Evolutionary conservation across 2,329 filamentous ascomycete genomes (phyloP).

Genomic region (Ramularia collo-cygni): DNA sequence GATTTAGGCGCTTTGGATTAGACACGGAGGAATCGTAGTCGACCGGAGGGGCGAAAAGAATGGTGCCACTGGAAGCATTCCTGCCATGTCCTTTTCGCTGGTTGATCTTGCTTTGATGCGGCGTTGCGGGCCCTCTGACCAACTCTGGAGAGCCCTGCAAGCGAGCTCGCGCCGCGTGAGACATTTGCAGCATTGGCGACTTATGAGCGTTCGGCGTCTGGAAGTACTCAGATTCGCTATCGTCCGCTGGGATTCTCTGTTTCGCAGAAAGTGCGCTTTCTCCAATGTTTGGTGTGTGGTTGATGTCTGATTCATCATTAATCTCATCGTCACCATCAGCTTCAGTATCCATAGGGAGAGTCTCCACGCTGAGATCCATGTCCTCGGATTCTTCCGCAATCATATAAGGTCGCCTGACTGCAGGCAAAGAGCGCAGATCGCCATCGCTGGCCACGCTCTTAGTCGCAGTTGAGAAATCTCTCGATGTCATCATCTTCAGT

Average conservation of each 20-base stretch:
- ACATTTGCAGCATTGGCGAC: conserved; percentile 20
- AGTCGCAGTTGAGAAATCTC: conserved; percentile 45
- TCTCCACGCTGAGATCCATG: conserved; percentile 33
- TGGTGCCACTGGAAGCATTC: conserved; percentile 73
- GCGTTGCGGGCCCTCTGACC: conserved; percentile 20
- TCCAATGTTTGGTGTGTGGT: conserved; percentile 32
- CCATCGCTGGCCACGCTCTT: conserved; percentile 53
- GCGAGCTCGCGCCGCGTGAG: conserved; percentile 20
- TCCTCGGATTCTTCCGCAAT: conserved; percentile 42
- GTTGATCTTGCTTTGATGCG: conserved; percentile 12
- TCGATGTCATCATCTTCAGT: conserved; percentile 21
- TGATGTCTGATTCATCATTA: conserved; percentile 58
- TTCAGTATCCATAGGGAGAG: conserved; percentile 59
- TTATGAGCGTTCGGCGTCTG: conserved; percentile 32
- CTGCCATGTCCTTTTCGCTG: conserved; percentile 52
- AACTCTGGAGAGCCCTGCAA: conserved; percentile 21
- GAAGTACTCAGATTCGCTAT: conserved; percentile 37
- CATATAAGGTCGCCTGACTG: conserved; percentile 35
- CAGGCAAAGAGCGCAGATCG: conserved; percentile 33
- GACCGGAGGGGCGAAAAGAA: conserved; percentile 66
- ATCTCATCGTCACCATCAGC: conserved; percentile 88
- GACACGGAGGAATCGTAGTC: conserved; percentile 31
- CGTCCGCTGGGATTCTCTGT: conserved; percentile 20
- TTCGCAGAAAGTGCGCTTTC: conserved; percentile 29
- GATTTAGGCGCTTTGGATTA: conserved; percentile 20